Evolutionary conservation across 2,329 filamentous ascomycete species (phyloP).

Genomic region (Ophiostoma novo-ulmi): DNA sequence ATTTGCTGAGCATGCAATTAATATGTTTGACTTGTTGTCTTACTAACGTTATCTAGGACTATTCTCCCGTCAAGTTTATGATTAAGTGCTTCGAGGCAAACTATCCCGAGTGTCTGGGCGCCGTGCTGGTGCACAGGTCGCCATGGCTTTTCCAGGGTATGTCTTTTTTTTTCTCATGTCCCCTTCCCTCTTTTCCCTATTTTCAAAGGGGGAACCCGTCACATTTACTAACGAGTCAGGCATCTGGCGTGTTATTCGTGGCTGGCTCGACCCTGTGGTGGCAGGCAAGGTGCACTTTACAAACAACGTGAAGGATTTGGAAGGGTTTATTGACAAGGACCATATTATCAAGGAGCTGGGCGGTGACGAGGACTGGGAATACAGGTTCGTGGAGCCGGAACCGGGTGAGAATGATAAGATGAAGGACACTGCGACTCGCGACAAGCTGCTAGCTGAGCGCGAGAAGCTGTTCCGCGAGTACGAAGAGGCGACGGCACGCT

Average conservation of each 20-base stretch:
- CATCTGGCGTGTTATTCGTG: conserved; percentile 93
- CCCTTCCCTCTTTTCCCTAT: not conserved
- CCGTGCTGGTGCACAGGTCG: conserved; percentile 88
- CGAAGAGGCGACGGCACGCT: conserved; percentile 67
- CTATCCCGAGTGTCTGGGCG: conserved; percentile 87
- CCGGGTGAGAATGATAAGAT: conserved; percentile 71
- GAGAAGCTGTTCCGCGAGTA: conserved; percentile 64
- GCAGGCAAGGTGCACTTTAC: conserved; percentile 92
- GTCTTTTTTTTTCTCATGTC: conserved; percentile 25
- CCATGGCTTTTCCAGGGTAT: conserved; percentile 93
- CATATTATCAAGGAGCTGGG: conserved; percentile 79
- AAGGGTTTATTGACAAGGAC: conserved; percentile 64
- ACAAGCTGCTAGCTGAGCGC: conserved; percentile 59
- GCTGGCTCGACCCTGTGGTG: conserved; percentile 96
- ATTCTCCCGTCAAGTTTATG: conserved; percentile 96
- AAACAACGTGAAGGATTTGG: conserved; percentile 71
- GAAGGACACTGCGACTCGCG: conserved; percentile 58
- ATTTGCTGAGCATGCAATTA: not conserved
- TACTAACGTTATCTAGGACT: conserved; percentile 54
- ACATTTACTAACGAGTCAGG: conserved; percentile 42
- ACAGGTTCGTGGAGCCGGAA: conserved; percentile 72
- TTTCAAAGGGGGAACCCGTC: not conserved
- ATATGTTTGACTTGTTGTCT: not conserved
- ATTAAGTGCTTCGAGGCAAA: conserved; percentile 99
- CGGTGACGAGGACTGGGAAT: conserved; percentile 78